Evolutionary conservation across 768 basidiomycete genomes (phyloP), one percentile per base, ranked within the genome.

Genomic region (Mycena leptocephala): DNA sequence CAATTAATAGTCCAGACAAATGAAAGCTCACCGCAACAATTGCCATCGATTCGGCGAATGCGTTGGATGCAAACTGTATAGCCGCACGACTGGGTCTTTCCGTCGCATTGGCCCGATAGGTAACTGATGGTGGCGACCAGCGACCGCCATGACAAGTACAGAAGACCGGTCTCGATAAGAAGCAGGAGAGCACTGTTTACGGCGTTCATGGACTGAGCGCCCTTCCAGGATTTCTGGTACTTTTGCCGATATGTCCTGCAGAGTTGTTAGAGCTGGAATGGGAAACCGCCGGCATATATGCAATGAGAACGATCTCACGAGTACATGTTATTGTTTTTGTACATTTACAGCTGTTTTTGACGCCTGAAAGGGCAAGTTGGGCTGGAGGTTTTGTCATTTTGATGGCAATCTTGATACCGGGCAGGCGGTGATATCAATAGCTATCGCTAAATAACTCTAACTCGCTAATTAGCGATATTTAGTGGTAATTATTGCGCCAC

Each of bases 111-210:
- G 39, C 63, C 65, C 63, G 71, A 72, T 8, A 46, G 6, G 51
- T 46, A 41, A 39, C 22, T 65, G 14, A 72, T 58, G 37, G n/a
- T 46, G 28, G 71, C 71, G 0, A 72, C 71, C 30, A 72, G 30
- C 1, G 65, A 16, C 70, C 63, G 70, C 70, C 70, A 71, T 20
- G 61, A 62, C 59, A 71, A n/a, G 61, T 71, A 71, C 28, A 71
- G 35, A 4, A 71, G 13, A n/a, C 70, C 70, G 20, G 70, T 71
- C 37, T 71, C 70, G 43, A 71, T 71, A 33, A 71, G 61, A 18
- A 71, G 43, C 32, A 71, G 51, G 61, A 71, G 48, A 7, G 70
- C 61, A 13, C 28, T 63, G 33, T 63, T 63, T 33, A 71, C 70
- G 35, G 70, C 70, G 28, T n/a, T 5, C 2, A 33, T 51, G 33